Evolutionary conservation across 768 basidiomycete species (phyloP).

Genomic region (Podaxis sp.): DNA sequence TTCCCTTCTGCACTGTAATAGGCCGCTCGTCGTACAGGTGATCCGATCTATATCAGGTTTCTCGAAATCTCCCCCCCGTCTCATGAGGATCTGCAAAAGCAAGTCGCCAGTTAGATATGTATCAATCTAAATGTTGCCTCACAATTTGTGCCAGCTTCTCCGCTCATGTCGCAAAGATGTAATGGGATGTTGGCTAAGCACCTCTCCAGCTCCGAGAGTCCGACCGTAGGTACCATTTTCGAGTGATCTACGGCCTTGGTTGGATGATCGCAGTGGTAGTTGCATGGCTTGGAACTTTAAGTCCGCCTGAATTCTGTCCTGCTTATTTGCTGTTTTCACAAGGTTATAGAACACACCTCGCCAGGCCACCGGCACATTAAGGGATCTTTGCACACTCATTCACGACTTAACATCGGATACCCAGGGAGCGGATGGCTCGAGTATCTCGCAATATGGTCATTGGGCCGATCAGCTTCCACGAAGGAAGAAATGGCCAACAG

Average conservation of each 20-base stretch:
- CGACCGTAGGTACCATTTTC: background rate
- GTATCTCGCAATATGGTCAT: background rate
- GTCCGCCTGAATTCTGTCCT: too few species aligned
- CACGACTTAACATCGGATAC: background rate
- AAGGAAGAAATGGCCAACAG: background rate
- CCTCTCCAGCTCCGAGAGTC: background rate
- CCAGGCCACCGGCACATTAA: background rate
- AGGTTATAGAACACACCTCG: background rate
- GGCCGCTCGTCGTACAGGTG: background rate
- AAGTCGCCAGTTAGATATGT: background rate
- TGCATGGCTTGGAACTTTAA: too few species aligned
- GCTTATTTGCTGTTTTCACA: background rate
- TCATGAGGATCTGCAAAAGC: conserved; percentile 6
- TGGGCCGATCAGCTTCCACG: background rate
- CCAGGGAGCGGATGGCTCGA: conserved; percentile 2
- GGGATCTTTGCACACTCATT: background rate
- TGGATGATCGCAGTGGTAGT: background rate
- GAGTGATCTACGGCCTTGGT: background rate
- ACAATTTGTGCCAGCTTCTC: background rate
- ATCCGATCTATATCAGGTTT: conserved; percentile 9
- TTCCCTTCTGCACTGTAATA: conserved; percentile 3
- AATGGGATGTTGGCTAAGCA: background rate
- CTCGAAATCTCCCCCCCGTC: background rate
- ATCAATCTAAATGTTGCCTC: background rate
- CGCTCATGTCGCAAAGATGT: background rate